Conservation (phyloP, 805 yeast genomes). For the Starmera dryadoides region DNA sequence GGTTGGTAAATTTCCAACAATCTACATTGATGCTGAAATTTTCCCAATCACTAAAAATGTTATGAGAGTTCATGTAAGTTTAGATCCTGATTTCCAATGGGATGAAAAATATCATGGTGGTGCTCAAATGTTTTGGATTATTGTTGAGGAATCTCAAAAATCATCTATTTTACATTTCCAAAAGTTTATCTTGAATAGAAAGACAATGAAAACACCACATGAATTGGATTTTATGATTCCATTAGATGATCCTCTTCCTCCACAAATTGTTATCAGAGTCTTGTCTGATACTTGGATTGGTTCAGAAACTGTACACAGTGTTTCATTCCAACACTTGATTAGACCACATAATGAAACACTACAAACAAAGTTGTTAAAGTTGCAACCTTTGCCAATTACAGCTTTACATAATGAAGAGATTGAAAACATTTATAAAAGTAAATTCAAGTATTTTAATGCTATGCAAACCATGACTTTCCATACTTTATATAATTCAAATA, state of each 20-base stretch:
- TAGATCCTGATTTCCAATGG: conserved; percentile 82
- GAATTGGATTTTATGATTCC: conserved; percentile 92
- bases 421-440: conserved; percentile 58
- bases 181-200: conserved; percentile 60
- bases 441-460: conserved; percentile 87
- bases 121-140: conserved; percentile 84
- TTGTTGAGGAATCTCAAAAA: conserved; percentile 80
- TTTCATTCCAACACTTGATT: conserved; percentile 86
- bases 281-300: conserved; percentile 89
- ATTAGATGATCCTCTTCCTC: conserved; percentile 78
- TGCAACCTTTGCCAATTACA: conserved; percentile 80
- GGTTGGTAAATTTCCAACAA: conserved; percentile 66
- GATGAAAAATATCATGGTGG: conserved; percentile 74
- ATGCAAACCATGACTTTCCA: conserved; percentile 98
- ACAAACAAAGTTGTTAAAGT: conserved; percentile 67
- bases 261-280: conserved; percentile 75
- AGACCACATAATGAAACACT: conserved; percentile 84
- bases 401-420: conserved; percentile 66
- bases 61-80: conserved; percentile 64
- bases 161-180: conserved; percentile 76
- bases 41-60: conserved; percentile 87
- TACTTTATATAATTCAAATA: conserved; percentile 70
- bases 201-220: conserved; percentile 47
- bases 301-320: conserved; percentile 63
- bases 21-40: conserved; percentile 71